phyloP scores from a whole-genome alignment of 768 basidiomycete species.

The Exsudoporus frostii region DNA sequence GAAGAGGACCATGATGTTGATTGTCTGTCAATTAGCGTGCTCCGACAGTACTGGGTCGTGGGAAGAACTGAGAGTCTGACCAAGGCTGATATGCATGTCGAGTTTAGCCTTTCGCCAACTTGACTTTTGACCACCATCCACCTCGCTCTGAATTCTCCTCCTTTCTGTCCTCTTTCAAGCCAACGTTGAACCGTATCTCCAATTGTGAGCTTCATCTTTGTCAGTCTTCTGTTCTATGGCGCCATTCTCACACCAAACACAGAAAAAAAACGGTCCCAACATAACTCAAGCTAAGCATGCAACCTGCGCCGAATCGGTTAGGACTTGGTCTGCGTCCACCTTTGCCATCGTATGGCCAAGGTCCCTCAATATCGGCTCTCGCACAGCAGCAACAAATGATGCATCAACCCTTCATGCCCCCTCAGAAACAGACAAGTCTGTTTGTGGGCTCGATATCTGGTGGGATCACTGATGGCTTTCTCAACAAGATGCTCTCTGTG shows the following conservation, averaged over 20 bases:
- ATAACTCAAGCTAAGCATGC: conserved; percentile 40
- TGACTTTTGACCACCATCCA: conserved; percentile 2
- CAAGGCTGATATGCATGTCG: not conserved
- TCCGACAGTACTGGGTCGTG: not conserved
- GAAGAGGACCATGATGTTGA: conserved; percentile 54
- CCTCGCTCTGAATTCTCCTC: not conserved
- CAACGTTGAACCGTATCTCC: not conserved
- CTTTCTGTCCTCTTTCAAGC: not conserved
- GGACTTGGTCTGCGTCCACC: conserved; percentile 88
- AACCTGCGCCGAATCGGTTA: conserved; percentile 68
- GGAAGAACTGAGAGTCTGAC: not conserved
- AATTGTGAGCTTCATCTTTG: conserved; percentile 1
- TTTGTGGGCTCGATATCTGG: conserved; percentile 97
- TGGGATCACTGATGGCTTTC: conserved; percentile 79
- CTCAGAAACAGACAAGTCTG: conserved; percentile 72
- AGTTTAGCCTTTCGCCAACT: not conserved
- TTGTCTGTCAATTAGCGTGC: not conserved
- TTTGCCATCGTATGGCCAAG: conserved; percentile 85
- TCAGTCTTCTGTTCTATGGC: not conserved
- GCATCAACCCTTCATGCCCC: conserved; percentile 61
- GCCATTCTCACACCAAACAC: not conserved
- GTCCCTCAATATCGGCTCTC: conserved; percentile 88
- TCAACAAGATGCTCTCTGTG: conserved; percentile 77
- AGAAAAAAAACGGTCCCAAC: not conserved
- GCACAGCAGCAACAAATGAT: conserved; percentile 75